Evolutionary conservation across 2,329 filamentous ascomycete species (phyloP).

Genomic region (Lecanicillium sp.): DNA sequence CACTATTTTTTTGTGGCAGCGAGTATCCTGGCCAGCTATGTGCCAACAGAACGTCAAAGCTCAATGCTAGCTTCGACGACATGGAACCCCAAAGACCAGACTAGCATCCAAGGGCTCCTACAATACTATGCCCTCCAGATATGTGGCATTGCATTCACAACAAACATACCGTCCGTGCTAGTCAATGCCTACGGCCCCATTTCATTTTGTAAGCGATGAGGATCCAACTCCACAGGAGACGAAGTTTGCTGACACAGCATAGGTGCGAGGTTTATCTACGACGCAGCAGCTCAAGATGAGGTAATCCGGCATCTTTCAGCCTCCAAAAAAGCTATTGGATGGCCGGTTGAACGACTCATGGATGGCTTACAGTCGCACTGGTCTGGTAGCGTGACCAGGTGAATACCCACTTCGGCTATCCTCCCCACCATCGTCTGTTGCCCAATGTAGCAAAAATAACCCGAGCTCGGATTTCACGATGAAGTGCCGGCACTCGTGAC

Average conservation of each 20-base stretch:
- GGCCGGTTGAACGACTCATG: constrained; percentile 29
- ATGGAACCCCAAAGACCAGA: background rate
- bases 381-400: constrained; percentile 8
- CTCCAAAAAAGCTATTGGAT: constrained; percentile 27
- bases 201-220: constrained; percentile 36
- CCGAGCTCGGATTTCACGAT: constrained; percentile 22
- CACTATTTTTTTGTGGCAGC: constrained; percentile 34
- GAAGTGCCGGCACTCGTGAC: background rate
- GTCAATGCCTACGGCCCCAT: constrained; percentile 43
- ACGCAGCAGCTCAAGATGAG: constrained; percentile 20
- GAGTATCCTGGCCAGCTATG: constrained; percentile 20
- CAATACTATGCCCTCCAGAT: constrained; percentile 27
- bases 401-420: background rate
- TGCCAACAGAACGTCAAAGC: constrained; percentile 5
- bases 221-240: background rate
- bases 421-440: background rate
- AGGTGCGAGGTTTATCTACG: constrained; percentile 24
- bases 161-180: constrained; percentile 31
- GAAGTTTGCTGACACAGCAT: background rate
- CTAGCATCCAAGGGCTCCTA: constrained; percentile 17
- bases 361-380: constrained; percentile 20
- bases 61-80: background rate
- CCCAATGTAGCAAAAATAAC: constrained; percentile 12
- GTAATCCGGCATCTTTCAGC: constrained; percentile 22
- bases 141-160: constrained; percentile 36